Evolutionary conservation across 2,329 filamentous ascomycete species (phyloP).

Genomic region (Piedraia hortae): DNA sequence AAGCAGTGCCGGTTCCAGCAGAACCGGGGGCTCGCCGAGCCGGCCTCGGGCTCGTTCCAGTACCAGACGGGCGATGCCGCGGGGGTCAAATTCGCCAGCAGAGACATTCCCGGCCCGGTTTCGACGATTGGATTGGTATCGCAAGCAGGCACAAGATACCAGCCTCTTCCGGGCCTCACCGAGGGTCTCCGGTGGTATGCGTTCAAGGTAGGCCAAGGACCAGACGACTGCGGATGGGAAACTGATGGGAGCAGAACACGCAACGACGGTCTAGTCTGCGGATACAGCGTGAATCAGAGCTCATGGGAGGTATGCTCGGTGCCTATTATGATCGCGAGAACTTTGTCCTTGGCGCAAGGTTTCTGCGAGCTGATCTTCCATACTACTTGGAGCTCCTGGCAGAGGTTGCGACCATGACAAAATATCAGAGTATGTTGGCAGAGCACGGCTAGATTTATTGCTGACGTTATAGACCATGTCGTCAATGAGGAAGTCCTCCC

Average conservation of each 20-base stretch:
- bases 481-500: conserved; percentile 67
- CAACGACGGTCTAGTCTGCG: conserved; percentile 65
- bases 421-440: conserved; percentile 34
- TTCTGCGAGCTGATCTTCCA: conserved; percentile 81
- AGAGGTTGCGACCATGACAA: conserved; percentile 70
- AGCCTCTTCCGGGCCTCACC: conserved; percentile 68
- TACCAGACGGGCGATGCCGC: conserved; percentile 69
- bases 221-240: background rate
- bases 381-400: conserved; percentile 92
- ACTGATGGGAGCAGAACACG: conserved; percentile 37
- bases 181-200: conserved; percentile 84
- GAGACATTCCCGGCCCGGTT: conserved; percentile 68
- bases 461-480: conserved; percentile 40
- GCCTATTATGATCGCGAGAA: conserved; percentile 83
- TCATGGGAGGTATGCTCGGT: conserved; percentile 71
- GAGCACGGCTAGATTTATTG: background rate
- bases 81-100: conserved; percentile 77
- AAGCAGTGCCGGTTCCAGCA: conserved; percentile 27
- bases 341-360: conserved; percentile 74
- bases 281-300: conserved; percentile 83
- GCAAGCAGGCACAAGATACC: conserved; percentile 82
- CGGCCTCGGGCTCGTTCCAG: conserved; percentile 48
- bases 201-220: conserved; percentile 46
- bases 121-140: conserved; percentile 76
- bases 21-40: conserved; percentile 35